Base-by-base conservation (phyloP, 2,329 filamentous ascomycete species). In the Fusarium stilboides region DNA sequence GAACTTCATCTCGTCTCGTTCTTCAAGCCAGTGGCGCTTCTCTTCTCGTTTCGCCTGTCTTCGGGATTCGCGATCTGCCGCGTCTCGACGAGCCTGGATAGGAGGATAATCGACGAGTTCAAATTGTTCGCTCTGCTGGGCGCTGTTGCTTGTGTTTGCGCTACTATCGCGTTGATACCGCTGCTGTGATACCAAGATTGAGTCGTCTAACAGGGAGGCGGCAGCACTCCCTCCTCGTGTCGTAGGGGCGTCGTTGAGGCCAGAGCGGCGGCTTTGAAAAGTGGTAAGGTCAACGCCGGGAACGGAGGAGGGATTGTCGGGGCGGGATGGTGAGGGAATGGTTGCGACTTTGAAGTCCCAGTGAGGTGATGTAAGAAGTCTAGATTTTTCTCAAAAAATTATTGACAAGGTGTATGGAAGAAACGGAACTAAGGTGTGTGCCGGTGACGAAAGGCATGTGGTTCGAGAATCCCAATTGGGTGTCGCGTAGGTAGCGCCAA, bases 1-100 rank as follows among this genome's bases (percentile, higher is more conserved):
- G 86, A 99, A 99, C 91, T 98, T 98, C 96, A 99, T 99, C 78
- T 94, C 93, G 89, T 92, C 90, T 71, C 86, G 88, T 74, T 90
- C 85, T 74, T 92, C 88, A 75, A 94, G 89, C 86, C 88, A 88
- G 77, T 84, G 84, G 79, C 89, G 87, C 84, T 94, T 94, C 79
- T 86, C 84, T 71, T 81, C 80, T 76, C 85, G 82, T 79, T 87
- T 90, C 20, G 77, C 72, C 66, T 69, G 76, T 70, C 73, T 75
- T 54, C 77, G 79, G 37, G 72, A 67, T 60, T 81, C 77, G 54
- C 75, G 76, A 33, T 78, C 77, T 62, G 75, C 67, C 39, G 62
- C 68, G 61, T 76, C 69, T 51, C 75, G 71, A 42, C 76, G 76
- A 51, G 71, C 66, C 52, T 75, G 70, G 50, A 79, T 74, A 42